phyloP scores from a whole-genome alignment of 768 basidiomycete genomes.

The Russula olivacea region DNA sequence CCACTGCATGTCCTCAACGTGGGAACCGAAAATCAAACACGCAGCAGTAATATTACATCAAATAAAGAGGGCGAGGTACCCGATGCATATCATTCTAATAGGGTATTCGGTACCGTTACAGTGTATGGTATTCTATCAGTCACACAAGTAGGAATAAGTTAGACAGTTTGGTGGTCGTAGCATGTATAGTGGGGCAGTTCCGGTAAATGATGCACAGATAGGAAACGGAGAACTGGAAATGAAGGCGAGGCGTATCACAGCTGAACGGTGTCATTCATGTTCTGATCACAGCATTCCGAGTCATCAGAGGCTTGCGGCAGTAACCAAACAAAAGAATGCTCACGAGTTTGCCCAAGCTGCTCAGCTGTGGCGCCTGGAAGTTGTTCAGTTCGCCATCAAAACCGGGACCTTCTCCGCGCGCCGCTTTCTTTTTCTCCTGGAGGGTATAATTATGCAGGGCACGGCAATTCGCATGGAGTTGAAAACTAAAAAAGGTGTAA shows the following conservation, averaged over 20 bases:
- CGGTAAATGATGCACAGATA: not conserved
- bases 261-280: not conserved
- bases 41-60: not conserved
- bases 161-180: not conserved
- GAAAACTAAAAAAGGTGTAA: conserved; percentile 6
- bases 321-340: not conserved
- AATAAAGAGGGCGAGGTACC: not conserved
- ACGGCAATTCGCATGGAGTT: conserved; percentile 7
- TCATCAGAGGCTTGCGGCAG: not conserved
- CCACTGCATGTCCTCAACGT: not conserved
- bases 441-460: conserved; percentile 14
- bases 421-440: conserved; percentile 6
- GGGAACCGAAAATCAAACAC: conserved; percentile 6
- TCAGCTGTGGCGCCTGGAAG: conserved; percentile 19
- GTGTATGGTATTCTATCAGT: not conserved
- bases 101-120: not conserved
- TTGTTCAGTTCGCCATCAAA: conserved; percentile 20
- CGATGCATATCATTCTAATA: not conserved
- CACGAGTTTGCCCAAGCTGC: conserved; percentile 18
- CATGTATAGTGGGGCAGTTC: not conserved
- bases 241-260: not conserved
- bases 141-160: conserved; percentile 11
- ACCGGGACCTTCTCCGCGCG: conserved; percentile 8
- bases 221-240: not conserved
- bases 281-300: not conserved